These are phyloP conservation scores for Aureobasidium sp. DNA, from an alignment of 2,329 filamentous ascomycete species.

Conservation along the genomic window DNA sequence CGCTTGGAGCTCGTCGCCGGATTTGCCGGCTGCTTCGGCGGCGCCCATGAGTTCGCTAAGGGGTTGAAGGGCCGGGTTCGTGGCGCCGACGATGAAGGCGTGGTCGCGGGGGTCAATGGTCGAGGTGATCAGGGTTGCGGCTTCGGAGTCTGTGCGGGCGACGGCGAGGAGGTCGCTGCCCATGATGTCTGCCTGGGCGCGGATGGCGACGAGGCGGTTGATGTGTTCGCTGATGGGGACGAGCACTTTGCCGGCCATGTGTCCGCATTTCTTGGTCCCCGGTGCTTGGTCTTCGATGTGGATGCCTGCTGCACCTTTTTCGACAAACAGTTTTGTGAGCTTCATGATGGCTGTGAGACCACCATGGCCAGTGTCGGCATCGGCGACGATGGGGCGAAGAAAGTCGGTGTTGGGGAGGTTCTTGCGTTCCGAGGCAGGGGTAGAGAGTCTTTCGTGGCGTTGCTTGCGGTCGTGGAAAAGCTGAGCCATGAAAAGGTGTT, in stretches of 20 bases:
- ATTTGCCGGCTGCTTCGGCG: constrained; percentile 76
- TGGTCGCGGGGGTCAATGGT: constrained; percentile 96
- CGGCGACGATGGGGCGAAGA: constrained; percentile 89
- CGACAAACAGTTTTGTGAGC: constrained; percentile 93
- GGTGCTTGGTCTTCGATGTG: constrained; percentile 98
- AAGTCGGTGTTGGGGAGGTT: constrained; percentile 81
- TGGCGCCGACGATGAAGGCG: constrained; percentile 81
- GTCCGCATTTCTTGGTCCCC: constrained; percentile 98
- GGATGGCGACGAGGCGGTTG: constrained; percentile 92
- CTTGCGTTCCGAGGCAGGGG: constrained; percentile 63
- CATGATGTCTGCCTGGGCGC: constrained; percentile 98
- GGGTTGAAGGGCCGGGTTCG: constrained; percentile 75
- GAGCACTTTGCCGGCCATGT: constrained; percentile 98
- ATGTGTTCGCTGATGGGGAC: constrained; percentile 98
- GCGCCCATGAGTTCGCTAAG: constrained; percentile 86
- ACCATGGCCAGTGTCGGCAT: constrained; percentile 95
- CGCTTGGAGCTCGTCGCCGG: constrained; percentile 70
- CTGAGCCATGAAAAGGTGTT: constrained; percentile 96
- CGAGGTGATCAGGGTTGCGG: constrained; percentile 91
- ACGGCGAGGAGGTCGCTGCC: constrained; percentile 83
- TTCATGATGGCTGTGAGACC: constrained; percentile 99
- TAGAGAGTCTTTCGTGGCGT: constrained; percentile 82
- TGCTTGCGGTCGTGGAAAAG: constrained; percentile 99
- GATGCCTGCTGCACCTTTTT: constrained; percentile 93
- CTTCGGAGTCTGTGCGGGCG: constrained; percentile 94